phyloP scores from a whole-genome alignment of 2,329 filamentous ascomycete genomes.

The Cytospora chrysosperma region DNA sequence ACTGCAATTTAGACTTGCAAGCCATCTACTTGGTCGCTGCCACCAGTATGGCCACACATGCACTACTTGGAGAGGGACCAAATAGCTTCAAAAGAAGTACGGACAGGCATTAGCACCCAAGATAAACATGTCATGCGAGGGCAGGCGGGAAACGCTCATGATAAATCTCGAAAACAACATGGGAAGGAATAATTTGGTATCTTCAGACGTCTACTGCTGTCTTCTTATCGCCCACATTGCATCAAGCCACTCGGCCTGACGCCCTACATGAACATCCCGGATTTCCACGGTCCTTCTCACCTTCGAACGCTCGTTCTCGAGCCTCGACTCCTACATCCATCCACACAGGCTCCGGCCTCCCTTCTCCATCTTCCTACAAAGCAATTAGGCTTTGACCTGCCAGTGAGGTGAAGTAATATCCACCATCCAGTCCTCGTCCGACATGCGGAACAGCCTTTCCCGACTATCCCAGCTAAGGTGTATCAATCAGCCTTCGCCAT shows the following conservation, averaged over 20 bases:
- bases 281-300: not conserved
- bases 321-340: not conserved
- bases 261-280: not conserved
- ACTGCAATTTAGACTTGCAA: too few species aligned
- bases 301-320: not conserved
- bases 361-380: not conserved
- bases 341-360: not conserved
- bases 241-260: slow-evolving; percentile 2
- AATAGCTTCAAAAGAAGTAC: too few species aligned
- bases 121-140: not conserved
- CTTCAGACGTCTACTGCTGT: slow-evolving; percentile 19
- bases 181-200: slow-evolving; percentile 18
- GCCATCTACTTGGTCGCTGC: too few species aligned
- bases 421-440: not conserved
- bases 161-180: not conserved
- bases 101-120: not conserved
- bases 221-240: not conserved
- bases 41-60: too few species aligned
- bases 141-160: not conserved
- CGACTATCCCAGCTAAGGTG: not conserved
- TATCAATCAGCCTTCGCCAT: not conserved
- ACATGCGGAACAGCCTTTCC: not conserved
- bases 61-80: too few species aligned
- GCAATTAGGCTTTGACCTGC: not conserved
- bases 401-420: not conserved